Evolutionary conservation across 768 basidiomycete genomes (phyloP).

Genomic region (Trametes maxima): DNA sequence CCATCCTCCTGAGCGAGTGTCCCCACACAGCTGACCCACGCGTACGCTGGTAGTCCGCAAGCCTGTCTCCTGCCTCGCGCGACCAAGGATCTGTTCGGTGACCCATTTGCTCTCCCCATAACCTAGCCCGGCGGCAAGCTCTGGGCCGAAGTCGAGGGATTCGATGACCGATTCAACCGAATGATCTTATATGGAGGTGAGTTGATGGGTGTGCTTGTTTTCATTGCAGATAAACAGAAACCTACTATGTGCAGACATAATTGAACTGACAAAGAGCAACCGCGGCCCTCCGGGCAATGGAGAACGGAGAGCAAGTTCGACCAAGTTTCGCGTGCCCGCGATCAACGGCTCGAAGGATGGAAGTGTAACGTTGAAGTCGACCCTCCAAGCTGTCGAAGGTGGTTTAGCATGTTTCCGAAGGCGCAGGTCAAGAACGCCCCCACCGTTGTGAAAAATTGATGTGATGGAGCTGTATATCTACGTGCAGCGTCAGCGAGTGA

Average conservation of each 20-base stretch:
- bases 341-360: slow-evolving; percentile 41
- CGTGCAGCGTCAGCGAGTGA: too few relatives aligned
- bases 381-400: slow-evolving; percentile 36
- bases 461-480: slow-evolving; percentile 27
- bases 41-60: slow-evolving; percentile 42
- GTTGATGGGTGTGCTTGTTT: too few relatives aligned
- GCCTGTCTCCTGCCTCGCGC: slow-evolving; percentile 35
- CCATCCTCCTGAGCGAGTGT: slow-evolving; percentile 44
- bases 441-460: slow-evolving; percentile 43
- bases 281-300: slow-evolving; percentile 13
- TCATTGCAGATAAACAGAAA: neutral
- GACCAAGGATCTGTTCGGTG: slow-evolving; percentile 43
- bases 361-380: slow-evolving; percentile 46
- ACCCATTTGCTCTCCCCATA: slow-evolving; percentile 52
- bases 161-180: neutral
- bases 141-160: slow-evolving; percentile 27
- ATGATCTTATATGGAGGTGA: neutral
- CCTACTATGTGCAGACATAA: slow-evolving; percentile 14
- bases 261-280: slow-evolving; percentile 28
- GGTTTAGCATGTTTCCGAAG: neutral
- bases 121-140: slow-evolving; percentile 42
- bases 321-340: slow-evolving; percentile 25
- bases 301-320: slow-evolving; percentile 18
- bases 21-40: slow-evolving; percentile 50
- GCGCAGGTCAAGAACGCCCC: neutral